These are phyloP conservation scores for Colletotrichum orchidophilum DNA, from an alignment of 2,329 filamentous ascomycete species.

Conservation along the genomic window DNA sequence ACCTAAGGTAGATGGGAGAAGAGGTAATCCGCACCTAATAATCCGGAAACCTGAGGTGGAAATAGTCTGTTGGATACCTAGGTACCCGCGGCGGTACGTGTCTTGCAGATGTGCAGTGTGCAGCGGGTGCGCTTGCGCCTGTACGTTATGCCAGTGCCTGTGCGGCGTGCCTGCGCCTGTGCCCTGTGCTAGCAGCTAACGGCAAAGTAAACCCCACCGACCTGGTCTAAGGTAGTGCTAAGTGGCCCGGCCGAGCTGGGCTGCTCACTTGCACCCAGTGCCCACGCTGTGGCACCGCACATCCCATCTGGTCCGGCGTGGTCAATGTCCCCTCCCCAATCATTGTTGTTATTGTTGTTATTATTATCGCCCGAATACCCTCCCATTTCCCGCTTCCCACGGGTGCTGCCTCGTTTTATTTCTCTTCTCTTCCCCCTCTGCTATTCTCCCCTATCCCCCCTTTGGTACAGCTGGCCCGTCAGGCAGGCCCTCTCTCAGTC, in stretches of 20 bases:
- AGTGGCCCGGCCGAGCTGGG: conserved; percentile 24
- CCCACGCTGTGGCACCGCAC: not conserved
- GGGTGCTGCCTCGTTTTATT: conserved; percentile 8
- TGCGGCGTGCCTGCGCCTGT: conserved; percentile 1
- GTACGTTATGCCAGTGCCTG: conserved; percentile 3
- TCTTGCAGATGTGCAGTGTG: not conserved
- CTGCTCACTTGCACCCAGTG: not conserved
- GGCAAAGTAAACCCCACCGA: not conserved
- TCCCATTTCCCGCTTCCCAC: not conserved
- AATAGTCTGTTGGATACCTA: too few species aligned
- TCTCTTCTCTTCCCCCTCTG: not conserved
- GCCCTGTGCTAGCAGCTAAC: not conserved
- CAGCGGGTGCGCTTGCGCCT: conserved; percentile 13
- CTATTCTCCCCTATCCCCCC: not conserved
- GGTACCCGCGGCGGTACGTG: not conserved
- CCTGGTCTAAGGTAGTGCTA: conserved; percentile 14
- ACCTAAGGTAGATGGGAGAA: too few species aligned
- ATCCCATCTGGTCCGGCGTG: too few species aligned
- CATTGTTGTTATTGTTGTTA: conserved; percentile 25
- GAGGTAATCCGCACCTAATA: too few species aligned
- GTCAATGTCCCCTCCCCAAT: not conserved
- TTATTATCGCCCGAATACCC: conserved; percentile 30
- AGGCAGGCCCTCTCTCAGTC: conserved; percentile 25
- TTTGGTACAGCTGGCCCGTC: conserved; percentile 3
- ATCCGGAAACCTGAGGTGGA: not conserved